Conservation (phyloP, 2,329 filamentous ascomycete species). For the Colletotrichum sp. region DNA sequence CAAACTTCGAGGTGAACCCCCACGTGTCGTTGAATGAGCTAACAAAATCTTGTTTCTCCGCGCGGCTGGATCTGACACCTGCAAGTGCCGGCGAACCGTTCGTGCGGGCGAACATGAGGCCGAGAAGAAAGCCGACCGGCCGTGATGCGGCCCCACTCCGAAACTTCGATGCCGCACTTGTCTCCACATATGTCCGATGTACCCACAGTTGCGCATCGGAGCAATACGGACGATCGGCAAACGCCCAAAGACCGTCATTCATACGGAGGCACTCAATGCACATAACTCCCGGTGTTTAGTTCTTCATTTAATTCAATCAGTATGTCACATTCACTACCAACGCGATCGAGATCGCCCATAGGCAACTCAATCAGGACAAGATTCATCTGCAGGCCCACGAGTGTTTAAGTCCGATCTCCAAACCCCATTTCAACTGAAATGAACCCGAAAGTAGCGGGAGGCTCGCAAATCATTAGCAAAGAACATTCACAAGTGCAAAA, state of each 20-base stretch:
- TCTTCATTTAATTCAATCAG: fast-evolving
- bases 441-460: not conserved
- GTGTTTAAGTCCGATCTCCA: not conserved
- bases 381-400: too few species aligned
- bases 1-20: not conserved
- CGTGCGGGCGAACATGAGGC: not conserved
- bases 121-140: not conserved
- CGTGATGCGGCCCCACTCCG: not conserved
- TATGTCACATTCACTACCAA: too few species aligned
- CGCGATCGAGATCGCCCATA: too few species aligned
- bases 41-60: not conserved
- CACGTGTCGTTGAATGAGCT: not conserved
- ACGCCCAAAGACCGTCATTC: not conserved
- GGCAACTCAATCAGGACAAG: fast-evolving
- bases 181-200: not conserved
- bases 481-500: not conserved
- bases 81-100: not conserved
- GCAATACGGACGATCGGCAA: not conserved
- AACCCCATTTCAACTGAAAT: not conserved
- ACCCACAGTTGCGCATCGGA: not conserved
- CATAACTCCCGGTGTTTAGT: fast-evolving
- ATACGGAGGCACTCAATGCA: not conserved
- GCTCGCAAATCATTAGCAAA: not conserved
- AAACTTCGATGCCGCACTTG: not conserved
- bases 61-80: not conserved